A percentile compares a stretch with the other conserved stretches of the same genome.
These are phyloP conservation scores for Euphorbia lathyris DNA, from an alignment of 345 rosid species.

Conservation along the genomic window DNA sequence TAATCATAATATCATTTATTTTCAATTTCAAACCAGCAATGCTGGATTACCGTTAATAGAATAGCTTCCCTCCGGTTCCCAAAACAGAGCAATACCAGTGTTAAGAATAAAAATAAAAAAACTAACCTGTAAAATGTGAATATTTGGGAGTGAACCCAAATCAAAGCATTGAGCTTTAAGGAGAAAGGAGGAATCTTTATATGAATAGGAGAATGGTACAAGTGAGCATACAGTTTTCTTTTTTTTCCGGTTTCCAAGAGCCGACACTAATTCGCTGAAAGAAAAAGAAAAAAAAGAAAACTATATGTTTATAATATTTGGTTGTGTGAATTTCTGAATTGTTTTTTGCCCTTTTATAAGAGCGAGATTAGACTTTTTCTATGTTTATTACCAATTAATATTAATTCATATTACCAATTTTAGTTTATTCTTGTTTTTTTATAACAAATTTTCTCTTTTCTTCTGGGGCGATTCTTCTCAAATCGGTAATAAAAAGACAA, in stretches of 20 bases:
- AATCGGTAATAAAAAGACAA: no score
- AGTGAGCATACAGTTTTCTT: background rate
- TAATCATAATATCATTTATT: background rate
- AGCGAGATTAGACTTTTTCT: no score
- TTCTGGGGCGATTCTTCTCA: no score
- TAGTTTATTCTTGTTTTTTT: no score
- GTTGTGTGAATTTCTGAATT: background rate
- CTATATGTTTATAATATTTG: background rate
- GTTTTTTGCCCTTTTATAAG: no score
- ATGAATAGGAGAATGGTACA: background rate
- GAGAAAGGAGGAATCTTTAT: background rate
- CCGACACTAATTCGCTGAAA: slow-evolving; percentile 52
- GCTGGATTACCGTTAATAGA: background rate
- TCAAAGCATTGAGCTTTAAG: slow-evolving; percentile 26
- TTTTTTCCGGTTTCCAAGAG: slow-evolving; percentile 29
- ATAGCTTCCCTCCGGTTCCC: background rate
- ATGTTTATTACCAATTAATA: no score
- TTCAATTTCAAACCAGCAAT: no score
- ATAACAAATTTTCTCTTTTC: no score
- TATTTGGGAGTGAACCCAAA: slow-evolving; percentile 26
- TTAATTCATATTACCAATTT: no score
- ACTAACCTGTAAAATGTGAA: no score
- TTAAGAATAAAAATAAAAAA: background rate
- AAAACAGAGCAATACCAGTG: background rate
- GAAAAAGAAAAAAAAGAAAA: background rate